Evolutionary conservation across 2,329 filamentous ascomycete species (phyloP).

Genomic region (Alternaria panax): DNA sequence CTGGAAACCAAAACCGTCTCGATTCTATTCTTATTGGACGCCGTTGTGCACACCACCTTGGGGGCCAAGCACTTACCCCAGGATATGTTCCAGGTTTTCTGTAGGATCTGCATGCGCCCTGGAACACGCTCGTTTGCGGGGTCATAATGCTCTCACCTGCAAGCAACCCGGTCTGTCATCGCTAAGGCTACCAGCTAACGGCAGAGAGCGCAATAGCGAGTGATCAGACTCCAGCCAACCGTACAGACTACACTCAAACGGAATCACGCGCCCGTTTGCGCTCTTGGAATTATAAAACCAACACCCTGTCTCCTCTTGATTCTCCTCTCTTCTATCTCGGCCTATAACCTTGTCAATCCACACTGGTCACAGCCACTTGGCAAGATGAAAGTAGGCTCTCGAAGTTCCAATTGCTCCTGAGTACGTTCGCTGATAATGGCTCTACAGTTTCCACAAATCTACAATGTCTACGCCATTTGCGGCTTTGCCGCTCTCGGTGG

Average conservation of each 20-base stretch:
- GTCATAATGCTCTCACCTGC: conserved; percentile 20
- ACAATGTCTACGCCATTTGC: conserved; percentile 56
- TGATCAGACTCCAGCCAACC: conserved; percentile 5
- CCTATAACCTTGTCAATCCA: conserved; percentile 15
- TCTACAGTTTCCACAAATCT: conserved; percentile 51
- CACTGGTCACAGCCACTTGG: conserved; percentile 19
- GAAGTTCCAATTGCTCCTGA: not conserved
- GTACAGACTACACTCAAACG: conserved; percentile 19
- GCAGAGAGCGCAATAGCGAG: conserved; percentile 19
- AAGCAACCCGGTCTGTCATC: conserved; percentile 2
- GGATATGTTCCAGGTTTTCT: conserved; percentile 21
- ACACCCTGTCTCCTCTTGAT: not conserved
- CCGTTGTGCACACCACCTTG: conserved; percentile 21
- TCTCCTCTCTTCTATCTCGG: conserved; percentile 3
- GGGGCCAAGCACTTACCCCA: conserved; percentile 34
- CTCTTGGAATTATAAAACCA: conserved; percentile 20
- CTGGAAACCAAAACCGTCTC: conserved; percentile 8
- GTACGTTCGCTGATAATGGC: not conserved
- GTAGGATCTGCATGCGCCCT: conserved; percentile 16
- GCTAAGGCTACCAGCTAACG: conserved; percentile 9
- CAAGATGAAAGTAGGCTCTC: conserved; percentile 41
- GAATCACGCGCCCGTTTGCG: conserved; percentile 29
- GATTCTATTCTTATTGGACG: conserved; percentile 13
- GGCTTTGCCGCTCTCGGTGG: conserved; percentile 66
- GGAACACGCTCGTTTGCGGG: conserved; percentile 35